Evolutionary conservation across 1,284 basidiomycete genomes (phyloP).

Genomic region (Thelephora terrestris): DNA sequence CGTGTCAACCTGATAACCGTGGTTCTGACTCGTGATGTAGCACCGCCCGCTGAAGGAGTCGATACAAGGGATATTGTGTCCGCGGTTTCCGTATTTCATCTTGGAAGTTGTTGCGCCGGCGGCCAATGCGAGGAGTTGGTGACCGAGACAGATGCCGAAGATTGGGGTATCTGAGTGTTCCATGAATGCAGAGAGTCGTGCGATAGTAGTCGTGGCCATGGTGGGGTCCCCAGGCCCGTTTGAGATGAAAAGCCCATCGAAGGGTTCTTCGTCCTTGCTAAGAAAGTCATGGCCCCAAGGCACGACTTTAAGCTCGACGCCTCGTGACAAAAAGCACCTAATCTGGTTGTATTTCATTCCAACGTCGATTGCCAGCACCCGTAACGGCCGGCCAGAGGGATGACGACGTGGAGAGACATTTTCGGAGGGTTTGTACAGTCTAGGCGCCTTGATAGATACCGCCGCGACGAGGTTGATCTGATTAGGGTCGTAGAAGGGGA

Average conservation of each 20-base stretch:
- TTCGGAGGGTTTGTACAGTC: constrained; percentile 57
- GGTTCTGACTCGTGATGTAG: constrained; percentile 99
- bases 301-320: constrained; percentile 94
- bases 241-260: constrained; percentile 94
- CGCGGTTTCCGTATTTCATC: constrained; percentile 99
- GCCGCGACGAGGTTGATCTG: constrained; percentile 82
- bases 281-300: constrained; percentile 96
- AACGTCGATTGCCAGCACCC: constrained; percentile 90
- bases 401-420: constrained; percentile 52
- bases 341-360: constrained; percentile 99
- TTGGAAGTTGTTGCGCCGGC: constrained; percentile 92
- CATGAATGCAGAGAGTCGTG: constrained; percentile 65
- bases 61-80: constrained; percentile 98
- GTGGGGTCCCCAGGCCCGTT: constrained; percentile 98
- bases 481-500: constrained; percentile 89
- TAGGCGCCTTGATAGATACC: constrained; percentile 71
- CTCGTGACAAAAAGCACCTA: constrained; percentile 89
- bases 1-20: constrained; percentile 94
- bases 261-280: constrained; percentile 63
- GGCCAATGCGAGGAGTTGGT: constrained; percentile 93
- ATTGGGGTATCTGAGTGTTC: constrained; percentile 73
- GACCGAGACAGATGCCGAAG: constrained; percentile 98
- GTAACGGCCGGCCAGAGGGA: constrained; percentile 69
- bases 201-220: constrained; percentile 69
- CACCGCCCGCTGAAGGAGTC: constrained; percentile 90